Evolutionary conservation across 108 stramenopile genomes (phyloP).

Genomic region (Epithemia pelagica): DNA sequence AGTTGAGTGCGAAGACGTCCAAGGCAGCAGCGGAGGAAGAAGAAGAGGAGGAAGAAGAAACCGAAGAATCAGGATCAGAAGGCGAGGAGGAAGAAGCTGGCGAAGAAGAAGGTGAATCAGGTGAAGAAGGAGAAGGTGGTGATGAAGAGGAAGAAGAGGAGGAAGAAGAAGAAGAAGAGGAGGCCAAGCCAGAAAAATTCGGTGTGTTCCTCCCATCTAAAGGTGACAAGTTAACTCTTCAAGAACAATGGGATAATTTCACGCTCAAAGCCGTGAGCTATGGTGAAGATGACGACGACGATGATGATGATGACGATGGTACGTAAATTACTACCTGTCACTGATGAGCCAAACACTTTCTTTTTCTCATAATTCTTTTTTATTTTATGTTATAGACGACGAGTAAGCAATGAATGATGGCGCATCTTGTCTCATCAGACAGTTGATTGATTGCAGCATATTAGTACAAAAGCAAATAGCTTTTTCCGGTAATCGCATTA

Average conservation of each 20-base stretch:
- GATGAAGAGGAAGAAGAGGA: neutral
- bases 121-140: constrained; percentile 1
- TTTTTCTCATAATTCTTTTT: too few relatives aligned
- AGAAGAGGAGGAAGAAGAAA: constrained; percentile 6
- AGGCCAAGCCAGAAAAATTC: neutral
- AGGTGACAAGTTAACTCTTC: neutral
- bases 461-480: too few relatives aligned
- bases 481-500: too few relatives aligned
- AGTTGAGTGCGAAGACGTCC: neutral
- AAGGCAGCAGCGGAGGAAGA: constrained; percentile 4
- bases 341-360: too few relatives aligned
- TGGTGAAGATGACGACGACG: constrained; percentile 12
- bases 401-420: too few relatives aligned
- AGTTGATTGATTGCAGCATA: too few relatives aligned
- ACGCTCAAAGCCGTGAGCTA: neutral
- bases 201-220: neutral
- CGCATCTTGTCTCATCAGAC: too few relatives aligned
- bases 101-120: neutral
- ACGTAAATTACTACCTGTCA: too few relatives aligned
- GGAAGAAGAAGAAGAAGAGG: constrained; percentile 9
- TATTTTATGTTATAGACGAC: too few relatives aligned
- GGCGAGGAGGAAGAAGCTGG: constrained; percentile 8
- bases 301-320: constrained; percentile 7
- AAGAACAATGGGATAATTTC: constrained; percentile 6
- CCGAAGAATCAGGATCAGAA: neutral